These are phyloP conservation scores for Melanomma pulvis-pyrius DNA, from an alignment of 495 filamentous ascomycete genomes.

Conservation along the genomic window DNA sequence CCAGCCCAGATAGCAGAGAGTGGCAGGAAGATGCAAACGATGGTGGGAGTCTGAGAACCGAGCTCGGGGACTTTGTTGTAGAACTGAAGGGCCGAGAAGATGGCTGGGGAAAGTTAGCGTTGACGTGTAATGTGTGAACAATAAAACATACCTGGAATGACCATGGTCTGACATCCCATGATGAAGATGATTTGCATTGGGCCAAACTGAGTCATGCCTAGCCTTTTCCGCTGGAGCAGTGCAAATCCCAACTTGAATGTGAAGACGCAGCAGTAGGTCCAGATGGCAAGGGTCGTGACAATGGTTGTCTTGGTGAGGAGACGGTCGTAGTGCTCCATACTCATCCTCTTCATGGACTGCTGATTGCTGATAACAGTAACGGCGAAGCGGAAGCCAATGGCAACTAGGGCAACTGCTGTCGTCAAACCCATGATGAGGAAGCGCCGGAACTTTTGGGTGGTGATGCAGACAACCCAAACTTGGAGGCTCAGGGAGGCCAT, in stretches of 20 bases:
- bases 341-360: not conserved
- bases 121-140: not conserved
- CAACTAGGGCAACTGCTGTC: slow-evolving; percentile 54
- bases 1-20: slow-evolving; percentile 80
- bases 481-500: slow-evolving; percentile 74
- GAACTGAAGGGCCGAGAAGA: slow-evolving; percentile 72
- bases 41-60: slow-evolving; percentile 62
- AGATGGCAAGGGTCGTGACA: slow-evolving; percentile 65
- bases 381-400: slow-evolving; percentile 63
- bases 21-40: slow-evolving; percentile 74
- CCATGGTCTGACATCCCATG: slow-evolving; percentile 76
- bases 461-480: slow-evolving; percentile 63
- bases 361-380: slow-evolving; percentile 54
- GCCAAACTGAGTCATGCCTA: slow-evolving; percentile 64
- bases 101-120: slow-evolving; percentile 50
- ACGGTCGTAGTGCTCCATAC: slow-evolving; percentile 47
- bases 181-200: slow-evolving; percentile 73
- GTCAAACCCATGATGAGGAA: slow-evolving; percentile 55
- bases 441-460: slow-evolving; percentile 48
- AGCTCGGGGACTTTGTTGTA: slow-evolving; percentile 54
- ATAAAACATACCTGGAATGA: slow-evolving; percentile 68
- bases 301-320: slow-evolving; percentile 58
- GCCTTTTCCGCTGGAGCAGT: slow-evolving; percentile 56
- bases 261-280: slow-evolving; percentile 76
- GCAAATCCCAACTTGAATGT: slow-evolving; percentile 68